Conservation (phyloP, 148 eudicot genomes). For the Nepenthes mirabilis region DNA sequence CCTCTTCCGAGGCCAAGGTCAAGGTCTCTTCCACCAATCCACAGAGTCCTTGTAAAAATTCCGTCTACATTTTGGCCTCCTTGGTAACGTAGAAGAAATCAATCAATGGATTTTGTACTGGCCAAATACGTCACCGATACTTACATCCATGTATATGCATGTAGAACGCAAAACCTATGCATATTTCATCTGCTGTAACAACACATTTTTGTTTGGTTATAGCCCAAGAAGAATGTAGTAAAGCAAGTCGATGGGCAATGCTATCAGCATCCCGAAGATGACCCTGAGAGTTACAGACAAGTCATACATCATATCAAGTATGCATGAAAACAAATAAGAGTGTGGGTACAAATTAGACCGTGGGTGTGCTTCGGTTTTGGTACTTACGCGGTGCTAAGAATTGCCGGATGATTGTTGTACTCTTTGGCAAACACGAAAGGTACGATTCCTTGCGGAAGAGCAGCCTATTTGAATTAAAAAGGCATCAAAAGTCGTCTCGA, state of each 20-base stretch:
- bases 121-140: too few species aligned
- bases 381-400: conserved; percentile 40
- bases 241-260: conserved; percentile 20
- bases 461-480: conserved; percentile 19
- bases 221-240: conserved; percentile 20
- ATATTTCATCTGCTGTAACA: too few species aligned
- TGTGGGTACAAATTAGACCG: neutral
- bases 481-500: neutral
- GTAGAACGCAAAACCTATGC: too few species aligned
- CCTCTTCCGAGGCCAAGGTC: too few species aligned
- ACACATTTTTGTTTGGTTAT: neutral
- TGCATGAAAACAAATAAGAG: neutral
- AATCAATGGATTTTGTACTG: too few species aligned
- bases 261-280: conserved; percentile 27
- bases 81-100: too few species aligned
- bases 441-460: conserved; percentile 53
- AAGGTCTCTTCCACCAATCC: too few species aligned
- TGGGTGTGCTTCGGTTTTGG: neutral
- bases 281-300: conserved; percentile 16
- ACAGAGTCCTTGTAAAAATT: too few species aligned
- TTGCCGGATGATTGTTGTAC: conserved; percentile 36
- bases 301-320: neutral
- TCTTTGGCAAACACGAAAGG: conserved; percentile 53
- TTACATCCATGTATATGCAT: too few species aligned
- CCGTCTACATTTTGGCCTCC: too few species aligned